Conservation (phyloP, 75 land plant genomes). For the Sequoia sempervirens region DNA sequence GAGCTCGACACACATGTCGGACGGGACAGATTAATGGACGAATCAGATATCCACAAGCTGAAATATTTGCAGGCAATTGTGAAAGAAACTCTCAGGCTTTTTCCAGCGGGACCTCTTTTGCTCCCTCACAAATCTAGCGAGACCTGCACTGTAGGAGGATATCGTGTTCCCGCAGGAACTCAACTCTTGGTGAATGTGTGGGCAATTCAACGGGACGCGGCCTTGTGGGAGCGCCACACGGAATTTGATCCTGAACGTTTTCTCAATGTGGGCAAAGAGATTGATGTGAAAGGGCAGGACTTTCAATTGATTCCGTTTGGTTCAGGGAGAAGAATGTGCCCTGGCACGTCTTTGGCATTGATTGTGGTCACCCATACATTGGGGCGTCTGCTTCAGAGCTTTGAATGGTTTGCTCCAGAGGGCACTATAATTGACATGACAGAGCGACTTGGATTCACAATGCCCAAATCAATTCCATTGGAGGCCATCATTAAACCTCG, state of each 20-base stretch:
- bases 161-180: constrained; percentile 28
- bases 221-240: constrained; percentile 20
- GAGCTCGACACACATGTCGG: constrained; percentile 38
- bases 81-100: constrained; percentile 38
- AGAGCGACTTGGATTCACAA: constrained; percentile 39
- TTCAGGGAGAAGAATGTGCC: constrained; percentile 34
- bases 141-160: constrained; percentile 21
- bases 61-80: constrained; percentile 35
- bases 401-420: constrained; percentile 31
- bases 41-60: constrained; percentile 28
- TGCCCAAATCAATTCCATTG: constrained; percentile 40
- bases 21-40: constrained; percentile 22
- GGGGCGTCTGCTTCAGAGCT: constrained; percentile 36
- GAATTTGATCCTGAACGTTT: constrained; percentile 43
- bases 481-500: constrained; percentile 34
- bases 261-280: constrained; percentile 12
- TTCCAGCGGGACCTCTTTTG: constrained; percentile 23
- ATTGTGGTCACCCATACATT: constrained; percentile 19
- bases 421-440: constrained; percentile 37
- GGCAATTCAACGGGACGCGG: constrained; percentile 27
- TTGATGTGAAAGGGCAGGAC: constrained; percentile 24
- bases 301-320: constrained; percentile 34
- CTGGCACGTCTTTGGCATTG: constrained; percentile 31
- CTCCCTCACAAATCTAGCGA: constrained; percentile 13
- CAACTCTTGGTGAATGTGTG: constrained; percentile 20